Evolutionary conservation across 306 rosid species (phyloP).

Genomic region (Sindora glabra): DNA sequence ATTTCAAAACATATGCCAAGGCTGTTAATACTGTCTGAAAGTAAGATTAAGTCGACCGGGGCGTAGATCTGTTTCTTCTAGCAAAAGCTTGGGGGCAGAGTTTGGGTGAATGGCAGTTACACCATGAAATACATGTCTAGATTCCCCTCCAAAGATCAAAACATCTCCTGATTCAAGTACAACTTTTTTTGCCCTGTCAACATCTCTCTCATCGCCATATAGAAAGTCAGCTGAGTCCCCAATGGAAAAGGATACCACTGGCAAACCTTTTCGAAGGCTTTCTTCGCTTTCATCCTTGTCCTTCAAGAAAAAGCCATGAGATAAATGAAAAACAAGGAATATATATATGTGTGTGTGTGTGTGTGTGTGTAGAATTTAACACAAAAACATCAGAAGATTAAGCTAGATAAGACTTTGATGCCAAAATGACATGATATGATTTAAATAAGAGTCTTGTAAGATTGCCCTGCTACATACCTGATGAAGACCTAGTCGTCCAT

Average conservation of each 20-base stretch:
- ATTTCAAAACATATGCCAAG: no score
- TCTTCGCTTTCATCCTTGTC: slow-evolving; percentile 69
- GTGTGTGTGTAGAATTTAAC: no score
- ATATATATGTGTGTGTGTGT: no score
- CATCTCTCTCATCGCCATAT: slow-evolving; percentile 40
- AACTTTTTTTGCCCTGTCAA: slow-evolving; percentile 29
- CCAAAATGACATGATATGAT: not conserved
- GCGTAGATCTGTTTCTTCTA: slow-evolving; percentile 36
- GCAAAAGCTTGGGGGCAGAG: slow-evolving; percentile 46
- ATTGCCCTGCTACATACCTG: slow-evolving; percentile 32
- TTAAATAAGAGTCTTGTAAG: not conserved
- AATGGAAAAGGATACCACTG: slow-evolving; percentile 81
- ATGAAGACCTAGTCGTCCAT: slow-evolving; percentile 74
- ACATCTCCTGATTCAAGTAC: slow-evolving; percentile 69
- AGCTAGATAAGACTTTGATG: not conserved
- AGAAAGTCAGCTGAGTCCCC: slow-evolving; percentile 73
- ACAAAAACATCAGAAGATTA: not conserved
- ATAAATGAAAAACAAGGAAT: not conserved
- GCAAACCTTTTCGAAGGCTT: slow-evolving; percentile 33
- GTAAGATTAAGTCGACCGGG: slow-evolving; percentile 78
- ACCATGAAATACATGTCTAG: slow-evolving; percentile 69
- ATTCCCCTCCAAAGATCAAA: slow-evolving; percentile 68
- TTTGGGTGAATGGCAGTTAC: slow-evolving; percentile 31
- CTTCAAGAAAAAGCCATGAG: slow-evolving; percentile 27
- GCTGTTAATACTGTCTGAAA: slow-evolving; percentile 45